A percentile compares a stretch with the other conserved stretches of the same genome.
These are phyloP conservation scores for Leishmania aethiopica DNA, from an alignment of 208 protist species.

Conservation along the genomic window DNA sequence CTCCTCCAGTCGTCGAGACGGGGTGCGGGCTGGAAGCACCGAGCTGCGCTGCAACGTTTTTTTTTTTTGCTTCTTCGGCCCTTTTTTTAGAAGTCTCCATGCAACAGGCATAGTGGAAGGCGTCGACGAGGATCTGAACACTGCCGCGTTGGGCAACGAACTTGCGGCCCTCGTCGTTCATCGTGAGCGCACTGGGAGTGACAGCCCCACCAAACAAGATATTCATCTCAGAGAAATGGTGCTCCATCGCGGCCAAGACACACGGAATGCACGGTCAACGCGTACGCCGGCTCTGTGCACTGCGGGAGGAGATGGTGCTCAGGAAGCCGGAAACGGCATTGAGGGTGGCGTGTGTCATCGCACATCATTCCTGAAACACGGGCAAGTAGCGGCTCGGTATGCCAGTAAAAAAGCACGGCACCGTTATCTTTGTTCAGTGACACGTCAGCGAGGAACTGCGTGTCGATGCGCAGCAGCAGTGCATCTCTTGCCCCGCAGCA, in stretches of 20 bases:
- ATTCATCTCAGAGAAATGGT: constrained; percentile 52
- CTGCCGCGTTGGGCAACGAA: constrained; percentile 62
- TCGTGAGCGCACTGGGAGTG: constrained; percentile 67
- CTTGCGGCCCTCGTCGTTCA: constrained; percentile 63
- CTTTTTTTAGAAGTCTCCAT: constrained; percentile 18
- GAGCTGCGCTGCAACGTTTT: constrained; percentile 20
- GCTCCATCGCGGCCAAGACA: constrained; percentile 48
- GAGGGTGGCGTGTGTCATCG: constrained; percentile 53
- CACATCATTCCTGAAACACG: constrained; percentile 50
- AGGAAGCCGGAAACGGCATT: constrained; percentile 76
- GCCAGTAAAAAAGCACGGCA: constrained; percentile 49
- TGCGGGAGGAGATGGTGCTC: constrained; percentile 64
- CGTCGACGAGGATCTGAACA: constrained; percentile 63
- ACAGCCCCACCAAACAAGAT: constrained; percentile 64
- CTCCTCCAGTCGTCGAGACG: constrained; percentile 18
- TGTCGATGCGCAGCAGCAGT: constrained; percentile 16
- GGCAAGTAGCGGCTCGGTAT: constrained; percentile 61
- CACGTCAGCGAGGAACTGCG: constrained; percentile 62
- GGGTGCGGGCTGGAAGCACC: constrained; percentile 18
- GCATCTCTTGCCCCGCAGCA: constrained; percentile 11
- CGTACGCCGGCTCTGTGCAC: constrained; percentile 39
- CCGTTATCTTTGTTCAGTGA: constrained; percentile 76
- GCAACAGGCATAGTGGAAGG: constrained; percentile 50
- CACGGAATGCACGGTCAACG: constrained; percentile 78
- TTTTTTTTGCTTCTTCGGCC: background rate